Evolutionary conservation across 257 asterid species (phyloP), one percentile per base, ranked within the genome.

Genomic region (Fraxinus excelsior): DNA sequence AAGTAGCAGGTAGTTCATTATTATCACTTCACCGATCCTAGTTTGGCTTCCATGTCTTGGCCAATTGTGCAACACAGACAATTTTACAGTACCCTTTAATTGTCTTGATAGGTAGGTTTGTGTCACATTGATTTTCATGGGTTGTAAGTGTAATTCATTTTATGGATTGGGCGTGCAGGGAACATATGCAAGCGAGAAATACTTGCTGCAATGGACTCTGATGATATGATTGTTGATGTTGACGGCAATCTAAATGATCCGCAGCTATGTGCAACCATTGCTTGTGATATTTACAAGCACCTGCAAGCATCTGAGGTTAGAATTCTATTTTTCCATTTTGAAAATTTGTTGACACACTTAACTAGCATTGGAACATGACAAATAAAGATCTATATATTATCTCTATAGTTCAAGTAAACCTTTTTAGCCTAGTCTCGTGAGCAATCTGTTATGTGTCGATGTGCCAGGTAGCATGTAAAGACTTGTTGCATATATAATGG

Each of bases 221-320:
- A 73, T 64, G 91, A 81, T 76, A 82, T 76, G 85, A 76, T 91
- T 73, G 81, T 78, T 7, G 89, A 91, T 60, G 89, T 93, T 38
- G 99, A 95, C 58, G 84, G 77, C 66, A 82, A 93, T 82, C 81
- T 88, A 3, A 91, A 85, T 46, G 98, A 95, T 67, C 97, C 99
- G 2, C 99, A 90, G 78, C 73, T 92, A 31, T 95, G 98, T 81
- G 94, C 98, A 72, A 86, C 98, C 80, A 89, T 92, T 51, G 98
- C 98, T 74, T 91, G 94, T 81, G 99, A 93, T 76, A 92, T 93
- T 28, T 95, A 93, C 92, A 89, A 88, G 81, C 97, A 93, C 81
- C 79, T 95, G 88, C 85, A 97, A 81, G 98, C 92, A 70, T 87
- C 98, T 25, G 99, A 93, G 99, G 98, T 92, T 68, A 38, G 31